phyloP scores from a whole-genome alignment of 805 yeast genomes.

The Metschnikowia continentalis region DNA sequence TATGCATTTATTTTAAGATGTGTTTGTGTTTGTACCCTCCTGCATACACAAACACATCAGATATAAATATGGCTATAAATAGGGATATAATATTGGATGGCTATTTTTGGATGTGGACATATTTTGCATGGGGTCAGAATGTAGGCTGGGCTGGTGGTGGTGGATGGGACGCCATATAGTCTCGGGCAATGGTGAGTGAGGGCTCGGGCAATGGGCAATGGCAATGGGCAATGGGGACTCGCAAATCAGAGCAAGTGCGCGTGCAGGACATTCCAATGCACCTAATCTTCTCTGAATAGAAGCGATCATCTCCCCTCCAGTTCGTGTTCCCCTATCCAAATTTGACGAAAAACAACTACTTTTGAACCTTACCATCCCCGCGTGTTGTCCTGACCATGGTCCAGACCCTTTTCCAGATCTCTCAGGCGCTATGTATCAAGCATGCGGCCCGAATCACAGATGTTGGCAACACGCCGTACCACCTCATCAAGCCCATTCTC shows the following conservation, averaged over 20 bases:
- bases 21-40: too few relatives aligned
- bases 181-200: too few relatives aligned
- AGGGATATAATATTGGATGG: too few relatives aligned
- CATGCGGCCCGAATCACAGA: conserved; percentile 16
- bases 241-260: not conserved
- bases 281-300: not conserved
- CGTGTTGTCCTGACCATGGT: not conserved
- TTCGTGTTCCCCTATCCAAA: too few relatives aligned
- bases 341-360: not conserved
- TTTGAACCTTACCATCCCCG: not conserved
- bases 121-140: too few relatives aligned
- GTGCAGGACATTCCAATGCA: not conserved
- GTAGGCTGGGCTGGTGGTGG: too few relatives aligned
- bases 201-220: too few relatives aligned
- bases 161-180: too few relatives aligned
- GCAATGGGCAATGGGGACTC: not conserved
- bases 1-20: too few relatives aligned
- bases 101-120: too few relatives aligned
- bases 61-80: too few relatives aligned
- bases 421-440: conserved; percentile 13
- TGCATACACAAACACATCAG: too few relatives aligned
- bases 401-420: conserved; percentile 12
- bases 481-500: conserved; percentile 45
- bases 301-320: not conserved
- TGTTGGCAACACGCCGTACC: conserved; percentile 33